Percentiles rank a stretch among this genome's conserved stretches.
phyloP scores from a whole-genome alignment of 1,284 basidiomycete genomes.

The Wallemia mellicola region DNA sequence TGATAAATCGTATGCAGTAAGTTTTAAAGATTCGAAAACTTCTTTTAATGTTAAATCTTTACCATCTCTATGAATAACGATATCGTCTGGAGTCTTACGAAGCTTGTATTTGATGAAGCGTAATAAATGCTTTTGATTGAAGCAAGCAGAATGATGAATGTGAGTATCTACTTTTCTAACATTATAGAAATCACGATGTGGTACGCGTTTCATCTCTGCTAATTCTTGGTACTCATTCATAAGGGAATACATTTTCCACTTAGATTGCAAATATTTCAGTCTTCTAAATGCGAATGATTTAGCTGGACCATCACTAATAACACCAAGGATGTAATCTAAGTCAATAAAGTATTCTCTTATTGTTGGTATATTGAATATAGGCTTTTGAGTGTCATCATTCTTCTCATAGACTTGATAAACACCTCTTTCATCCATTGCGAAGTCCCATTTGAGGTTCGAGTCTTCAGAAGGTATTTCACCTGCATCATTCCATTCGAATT shows the following conservation, averaged over 20 bases:
- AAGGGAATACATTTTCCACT: conserved; percentile 78
- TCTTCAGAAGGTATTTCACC: conserved; percentile 38
- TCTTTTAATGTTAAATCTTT: conserved; percentile 63
- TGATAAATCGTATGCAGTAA: conserved; percentile 90
- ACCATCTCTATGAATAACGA: conserved; percentile 83
- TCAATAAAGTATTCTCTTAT: conserved; percentile 88
- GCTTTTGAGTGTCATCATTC: conserved; percentile 16
- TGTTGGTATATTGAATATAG: conserved; percentile 48
- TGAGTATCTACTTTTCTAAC: conserved; percentile 94
- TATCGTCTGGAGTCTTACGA: conserved; percentile 54
- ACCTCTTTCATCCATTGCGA: conserved; percentile 49
- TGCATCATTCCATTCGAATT: conserved; percentile 30
- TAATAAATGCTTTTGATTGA: conserved; percentile 99
- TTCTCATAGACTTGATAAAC: conserved; percentile 46
- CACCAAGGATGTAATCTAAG: conserved; percentile 59
- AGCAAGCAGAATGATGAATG: conserved; percentile 89
- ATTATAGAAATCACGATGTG: conserved; percentile 90
- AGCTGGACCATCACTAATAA: conserved; percentile 74
- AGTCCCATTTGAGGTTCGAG: conserved; percentile 23
- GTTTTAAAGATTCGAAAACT: conserved; percentile 79
- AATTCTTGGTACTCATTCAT: conserved; percentile 84
- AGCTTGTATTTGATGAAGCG: conserved; percentile 98
- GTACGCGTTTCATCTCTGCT: conserved; percentile 78
- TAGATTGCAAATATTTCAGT: conserved; percentile 75
- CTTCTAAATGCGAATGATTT: conserved; percentile 86